A percentile compares a stretch with the other conserved stretches of the same genome.
phyloP scores from a whole-genome alignment of 2,329 filamentous ascomycete species.

The Arthrobotrys iridis region DNA sequence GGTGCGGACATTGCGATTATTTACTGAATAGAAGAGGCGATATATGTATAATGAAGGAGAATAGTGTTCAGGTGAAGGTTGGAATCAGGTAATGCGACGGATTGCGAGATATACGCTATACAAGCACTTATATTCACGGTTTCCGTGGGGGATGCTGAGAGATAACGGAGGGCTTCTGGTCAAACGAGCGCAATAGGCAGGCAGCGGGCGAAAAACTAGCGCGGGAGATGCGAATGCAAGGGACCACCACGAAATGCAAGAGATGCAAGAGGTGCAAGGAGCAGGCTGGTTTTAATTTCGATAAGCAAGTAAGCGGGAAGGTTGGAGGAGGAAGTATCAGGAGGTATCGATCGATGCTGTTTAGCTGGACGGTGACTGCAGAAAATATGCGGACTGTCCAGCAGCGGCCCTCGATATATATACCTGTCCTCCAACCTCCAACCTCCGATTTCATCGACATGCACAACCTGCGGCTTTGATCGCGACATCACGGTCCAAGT shows the following conservation, averaged over 20 bases:
- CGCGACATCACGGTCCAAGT: not conserved
- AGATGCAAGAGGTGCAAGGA: conserved; percentile 7
- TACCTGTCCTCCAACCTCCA: not conserved
- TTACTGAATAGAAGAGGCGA: not conserved
- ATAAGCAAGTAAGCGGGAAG: not conserved
- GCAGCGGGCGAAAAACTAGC: no score
- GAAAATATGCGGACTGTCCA: not conserved
- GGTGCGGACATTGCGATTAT: conserved; percentile 40
- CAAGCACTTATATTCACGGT: not conserved
- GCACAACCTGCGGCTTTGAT: no score
- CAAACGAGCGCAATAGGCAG: not conserved
- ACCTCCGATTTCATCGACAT: no score
- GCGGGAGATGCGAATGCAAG: conserved; percentile 32
- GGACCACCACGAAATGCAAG: conserved; percentile 17
- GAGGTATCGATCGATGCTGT: not conserved
- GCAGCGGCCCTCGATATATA: not conserved
- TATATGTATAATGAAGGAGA: not conserved
- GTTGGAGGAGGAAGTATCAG: not conserved
- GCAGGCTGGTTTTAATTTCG: conserved; percentile 5
- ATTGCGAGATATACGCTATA: not conserved
- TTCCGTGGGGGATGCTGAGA: not conserved
- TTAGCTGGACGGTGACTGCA: not conserved
- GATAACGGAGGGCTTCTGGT: not conserved
- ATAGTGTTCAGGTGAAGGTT: not conserved
- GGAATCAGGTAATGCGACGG: not conserved